Evolutionary conservation across 495 filamentous ascomycete species (phyloP).

Genomic region (Penicillium manginii): DNA sequence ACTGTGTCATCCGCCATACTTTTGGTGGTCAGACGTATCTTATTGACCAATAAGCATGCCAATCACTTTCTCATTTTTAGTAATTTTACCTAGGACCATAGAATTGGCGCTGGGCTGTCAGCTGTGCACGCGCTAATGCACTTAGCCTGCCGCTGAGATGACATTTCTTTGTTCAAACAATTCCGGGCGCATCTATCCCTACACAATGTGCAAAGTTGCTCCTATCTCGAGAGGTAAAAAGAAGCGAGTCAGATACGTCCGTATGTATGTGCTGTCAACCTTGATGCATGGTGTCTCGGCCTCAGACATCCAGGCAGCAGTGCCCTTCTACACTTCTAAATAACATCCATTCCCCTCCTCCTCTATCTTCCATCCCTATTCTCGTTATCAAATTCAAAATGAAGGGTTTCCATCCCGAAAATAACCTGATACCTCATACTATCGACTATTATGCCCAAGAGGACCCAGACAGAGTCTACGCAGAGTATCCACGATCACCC

Average conservation of each 20-base stretch:
- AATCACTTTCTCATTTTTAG: background rate
- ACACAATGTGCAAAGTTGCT: too few relatives aligned
- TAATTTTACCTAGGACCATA: background rate
- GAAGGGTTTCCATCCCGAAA: background rate
- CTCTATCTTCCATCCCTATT: background rate
- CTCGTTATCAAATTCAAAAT: background rate
- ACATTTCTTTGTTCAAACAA: background rate
- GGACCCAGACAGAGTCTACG: background rate
- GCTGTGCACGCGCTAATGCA: background rate
- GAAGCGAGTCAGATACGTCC: too few relatives aligned
- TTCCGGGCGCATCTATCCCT: too few relatives aligned
- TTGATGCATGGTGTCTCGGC: too few relatives aligned
- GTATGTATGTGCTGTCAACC: too few relatives aligned
- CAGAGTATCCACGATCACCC: background rate
- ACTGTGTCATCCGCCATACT: too few relatives aligned
- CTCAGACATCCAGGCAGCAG: too few relatives aligned
- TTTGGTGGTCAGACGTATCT: too few relatives aligned
- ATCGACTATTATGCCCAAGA: background rate
- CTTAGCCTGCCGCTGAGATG: background rate
- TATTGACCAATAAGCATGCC: too few relatives aligned
- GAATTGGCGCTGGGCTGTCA: background rate
- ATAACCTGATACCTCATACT: background rate
- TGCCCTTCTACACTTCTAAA: too few relatives aligned
- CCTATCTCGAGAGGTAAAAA: too few relatives aligned
- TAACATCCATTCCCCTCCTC: too few relatives aligned